Conservation (phyloP, 1,139 yeast species). For the Diutina neorugosa region DNA sequence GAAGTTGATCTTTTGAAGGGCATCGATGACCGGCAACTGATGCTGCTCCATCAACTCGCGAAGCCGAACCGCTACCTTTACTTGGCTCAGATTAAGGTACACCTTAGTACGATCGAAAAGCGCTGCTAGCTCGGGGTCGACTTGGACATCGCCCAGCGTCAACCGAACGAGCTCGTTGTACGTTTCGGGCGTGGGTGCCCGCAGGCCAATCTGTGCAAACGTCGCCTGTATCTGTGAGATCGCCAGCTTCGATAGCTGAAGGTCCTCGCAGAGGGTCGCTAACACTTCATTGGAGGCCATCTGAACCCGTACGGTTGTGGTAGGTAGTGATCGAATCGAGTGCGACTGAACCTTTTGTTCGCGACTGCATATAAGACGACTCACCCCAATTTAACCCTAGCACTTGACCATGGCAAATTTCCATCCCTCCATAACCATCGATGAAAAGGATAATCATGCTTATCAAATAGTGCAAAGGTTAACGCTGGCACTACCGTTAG, state of each 20-base stretch:
- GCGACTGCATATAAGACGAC: not conserved
- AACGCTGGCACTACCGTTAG: too few relatives aligned
- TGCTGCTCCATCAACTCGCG: not conserved
- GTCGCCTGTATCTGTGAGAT: conserved; percentile 3
- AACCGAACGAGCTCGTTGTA: conserved; percentile 1
- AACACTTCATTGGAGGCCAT: conserved; percentile 3
- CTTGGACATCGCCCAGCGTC: not conserved
- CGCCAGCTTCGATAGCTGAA: not conserved
- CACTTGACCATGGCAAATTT: too few relatives aligned
- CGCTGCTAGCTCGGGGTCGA: conserved; percentile 3
- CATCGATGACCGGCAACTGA: not conserved
- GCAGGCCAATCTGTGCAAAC: not conserved
- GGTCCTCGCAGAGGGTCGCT: not conserved
- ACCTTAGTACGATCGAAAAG: conserved; percentile 1
- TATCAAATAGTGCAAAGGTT: too few relatives aligned
- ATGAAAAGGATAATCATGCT: too few relatives aligned
- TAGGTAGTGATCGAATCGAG: not conserved
- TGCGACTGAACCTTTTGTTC: not conserved
- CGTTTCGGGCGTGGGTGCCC: conserved; percentile 1
- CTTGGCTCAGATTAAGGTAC: not conserved
- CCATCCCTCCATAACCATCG: too few relatives aligned
- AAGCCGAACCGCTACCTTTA: conserved; percentile 2
- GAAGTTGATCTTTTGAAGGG: not conserved
- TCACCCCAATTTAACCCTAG: too few relatives aligned
- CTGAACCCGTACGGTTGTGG: not conserved